Evolutionary conservation across 2,329 filamentous ascomycete species (phyloP).

Genomic region (Emergomyces pasteurianus): DNA sequence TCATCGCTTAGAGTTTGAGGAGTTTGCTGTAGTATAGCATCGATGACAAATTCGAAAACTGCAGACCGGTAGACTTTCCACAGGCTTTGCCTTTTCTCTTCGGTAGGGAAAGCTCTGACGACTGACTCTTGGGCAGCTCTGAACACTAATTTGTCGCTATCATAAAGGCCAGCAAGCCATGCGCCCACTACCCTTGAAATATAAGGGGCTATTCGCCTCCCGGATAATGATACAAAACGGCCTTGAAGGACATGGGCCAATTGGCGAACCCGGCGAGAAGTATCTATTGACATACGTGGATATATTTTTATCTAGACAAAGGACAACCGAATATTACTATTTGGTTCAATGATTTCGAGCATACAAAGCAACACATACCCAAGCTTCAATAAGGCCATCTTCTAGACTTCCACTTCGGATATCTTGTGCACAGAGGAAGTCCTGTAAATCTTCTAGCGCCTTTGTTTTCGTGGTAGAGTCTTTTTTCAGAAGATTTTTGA

Average conservation of each 20-base stretch:
- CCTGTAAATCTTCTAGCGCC: conserved; percentile 72
- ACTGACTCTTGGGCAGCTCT: conserved; percentile 69
- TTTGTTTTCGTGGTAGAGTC: conserved; percentile 86
- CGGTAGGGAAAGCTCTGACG: conserved; percentile 59
- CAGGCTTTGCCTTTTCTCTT: conserved; percentile 65
- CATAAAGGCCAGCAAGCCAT: conserved; percentile 86
- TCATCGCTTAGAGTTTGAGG: conserved; percentile 77
- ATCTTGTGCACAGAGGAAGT: conserved; percentile 48
- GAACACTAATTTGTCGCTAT: conserved; percentile 66
- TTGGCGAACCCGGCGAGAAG: conserved; percentile 75
- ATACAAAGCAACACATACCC: conserved; percentile 48
- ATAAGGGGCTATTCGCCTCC: conserved; percentile 72
- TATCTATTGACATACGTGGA: conserved; percentile 81
- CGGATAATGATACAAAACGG: conserved; percentile 43
- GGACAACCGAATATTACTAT: conserved; percentile 25
- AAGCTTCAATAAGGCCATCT: conserved; percentile 73
- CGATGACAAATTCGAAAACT: conserved; percentile 70
- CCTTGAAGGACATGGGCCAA: conserved; percentile 68
- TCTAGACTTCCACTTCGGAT: conserved; percentile 52
- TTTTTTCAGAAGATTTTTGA: conserved; percentile 88
- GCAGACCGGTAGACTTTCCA: conserved; percentile 71
- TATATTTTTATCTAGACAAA: conserved; percentile 62
- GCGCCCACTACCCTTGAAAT: conserved; percentile 67
- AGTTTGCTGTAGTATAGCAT: conserved; percentile 67
- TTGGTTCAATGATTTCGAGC: conserved; percentile 17